Base-by-base conservation (phyloP, 2,329 filamentous ascomycete genomes). In the Aspergillus glaucus region DNA sequence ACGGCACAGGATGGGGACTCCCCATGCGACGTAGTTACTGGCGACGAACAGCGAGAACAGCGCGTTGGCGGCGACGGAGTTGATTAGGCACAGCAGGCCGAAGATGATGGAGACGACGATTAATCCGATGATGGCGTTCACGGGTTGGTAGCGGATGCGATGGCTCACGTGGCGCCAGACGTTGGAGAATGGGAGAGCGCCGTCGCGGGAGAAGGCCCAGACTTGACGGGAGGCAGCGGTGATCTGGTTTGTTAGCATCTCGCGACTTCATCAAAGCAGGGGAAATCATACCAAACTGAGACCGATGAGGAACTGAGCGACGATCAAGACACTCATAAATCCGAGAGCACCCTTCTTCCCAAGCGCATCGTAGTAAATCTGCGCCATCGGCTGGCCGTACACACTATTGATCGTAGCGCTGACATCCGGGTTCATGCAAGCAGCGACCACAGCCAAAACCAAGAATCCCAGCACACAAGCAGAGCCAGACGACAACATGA, bases 141-240 rank as follows among this genome's bases (percentile, higher is more conserved):
- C 68, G 0, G 81, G 81, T 46, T 82, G 82, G 55, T 77, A 80
- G 9, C 75, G 77, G 37, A 82, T 73, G 1, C 68, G 69, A 50
- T 73, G 74, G 53, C 74, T 79, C 58, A 84, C 78, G 6, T 74
- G 72, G 28, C 79, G 72, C 63, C 83, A 79, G 63, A 79, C 81
- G 4, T 52, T 62, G 2, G 78, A 80, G 60, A 84, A 82, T 0
- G 81, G 81, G 1, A 84, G 69, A 1, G 80, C 81, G 2, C 79
- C 79, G 56, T 84, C 81, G 21, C 81, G 75, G 7, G 78, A 79
- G 60, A 84, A 84, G 0, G 81, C 81, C 81, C 81, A 85, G 26
- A 72, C 74, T 63, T 84, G 81, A 5, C 81, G 74, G 5, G 78
- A 81, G 4, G 77, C 78, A 1, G 81, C 81, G 3, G 82, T 76